Base-by-base conservation (phyloP, 1,284 basidiomycete species). In the Sporisorium exsertum region DNA sequence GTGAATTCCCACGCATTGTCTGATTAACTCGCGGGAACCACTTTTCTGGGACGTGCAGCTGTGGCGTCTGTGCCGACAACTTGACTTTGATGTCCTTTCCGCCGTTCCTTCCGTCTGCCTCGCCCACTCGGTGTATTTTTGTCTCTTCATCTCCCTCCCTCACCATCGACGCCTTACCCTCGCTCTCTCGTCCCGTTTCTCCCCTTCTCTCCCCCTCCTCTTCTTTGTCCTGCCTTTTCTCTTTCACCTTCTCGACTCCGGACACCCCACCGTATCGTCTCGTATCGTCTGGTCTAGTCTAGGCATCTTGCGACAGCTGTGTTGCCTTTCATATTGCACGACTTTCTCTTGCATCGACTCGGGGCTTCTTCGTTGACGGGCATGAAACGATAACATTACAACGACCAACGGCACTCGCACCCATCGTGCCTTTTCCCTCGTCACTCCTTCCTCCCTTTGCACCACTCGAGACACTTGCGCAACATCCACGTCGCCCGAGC, bases 341-440 rank as follows among this genome's bases (percentile, higher is more conserved):
- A 12, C 35, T 35, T 12, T 40, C 18, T 40, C 37, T 40, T 40
- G 16, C 6, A 13, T 37, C 13, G 35, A 37, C 35, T 37, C 35
- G 6, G 3, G 32, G 35, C 35, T 37, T 37, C 35, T 37, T 37
- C 52, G 54, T 52, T 16, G 47, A 42, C 59, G 51, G 42, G 59
- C 52, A 62, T 62, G 59, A 12, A 47, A 54, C 43, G 8, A 27
- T 62, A 55, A 27, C 29, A 24, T 3, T 22, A n/a, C 16, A 40
- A 18, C 37, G 4, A 40, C 18, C n/a, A 29, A 27, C 59, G 32
- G 24, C 43, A n/a, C 43, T 13, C 10, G 51, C 20, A n/a, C 22
- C 27, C 13, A 9, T 16, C 42, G 51, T 61, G 53, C 26, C 35
- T 18, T 16, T 24, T 24, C 9, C 54, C 26, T n/a, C n/a, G 13